Conservation (phyloP, 306 rosid species). For the Lithocarpus polystachyus region DNA sequence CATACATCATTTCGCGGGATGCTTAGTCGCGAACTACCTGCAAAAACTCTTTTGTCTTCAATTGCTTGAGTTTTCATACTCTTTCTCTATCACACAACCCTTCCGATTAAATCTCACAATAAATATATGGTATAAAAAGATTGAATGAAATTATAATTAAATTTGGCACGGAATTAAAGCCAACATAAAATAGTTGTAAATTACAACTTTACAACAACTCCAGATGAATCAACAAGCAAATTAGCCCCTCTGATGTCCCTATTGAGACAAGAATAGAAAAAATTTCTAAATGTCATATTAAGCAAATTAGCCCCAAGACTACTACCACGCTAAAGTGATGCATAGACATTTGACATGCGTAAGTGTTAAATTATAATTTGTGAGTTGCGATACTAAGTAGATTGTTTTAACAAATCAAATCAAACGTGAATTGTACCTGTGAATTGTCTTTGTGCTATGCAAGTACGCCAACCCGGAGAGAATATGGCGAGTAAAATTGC, state of each 20-base stretch:
- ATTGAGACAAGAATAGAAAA: not conserved
- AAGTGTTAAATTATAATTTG: not conserved
- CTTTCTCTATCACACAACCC: too few relatives aligned
- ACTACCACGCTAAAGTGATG: constrained; percentile 1
- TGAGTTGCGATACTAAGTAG: not conserved
- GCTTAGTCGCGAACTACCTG: too few relatives aligned
- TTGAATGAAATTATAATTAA: too few relatives aligned
- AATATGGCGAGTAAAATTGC: constrained; percentile 87
- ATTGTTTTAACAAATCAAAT: constrained; percentile 5
- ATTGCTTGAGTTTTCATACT: too few relatives aligned
- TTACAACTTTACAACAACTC: too few relatives aligned
- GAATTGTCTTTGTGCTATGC: constrained; percentile 86
- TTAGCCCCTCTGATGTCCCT: constrained; percentile 98
- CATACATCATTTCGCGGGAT: too few relatives aligned
- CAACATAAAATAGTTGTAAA: too few relatives aligned
- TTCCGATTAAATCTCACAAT: too few relatives aligned
- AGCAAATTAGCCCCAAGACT: not conserved
- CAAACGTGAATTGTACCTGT: constrained; percentile 45
- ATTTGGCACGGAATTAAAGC: too few relatives aligned
- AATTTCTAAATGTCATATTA: not conserved
- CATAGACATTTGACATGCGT: constrained; percentile 1
- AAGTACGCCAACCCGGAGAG: constrained; percentile 91
- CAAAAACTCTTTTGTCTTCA: too few relatives aligned
- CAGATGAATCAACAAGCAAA: constrained; percentile 88
- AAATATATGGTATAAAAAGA: too few relatives aligned